phyloP scores from a whole-genome alignment of 495 filamentous ascomycete genomes.

The Glutinoglossum americanum region DNA sequence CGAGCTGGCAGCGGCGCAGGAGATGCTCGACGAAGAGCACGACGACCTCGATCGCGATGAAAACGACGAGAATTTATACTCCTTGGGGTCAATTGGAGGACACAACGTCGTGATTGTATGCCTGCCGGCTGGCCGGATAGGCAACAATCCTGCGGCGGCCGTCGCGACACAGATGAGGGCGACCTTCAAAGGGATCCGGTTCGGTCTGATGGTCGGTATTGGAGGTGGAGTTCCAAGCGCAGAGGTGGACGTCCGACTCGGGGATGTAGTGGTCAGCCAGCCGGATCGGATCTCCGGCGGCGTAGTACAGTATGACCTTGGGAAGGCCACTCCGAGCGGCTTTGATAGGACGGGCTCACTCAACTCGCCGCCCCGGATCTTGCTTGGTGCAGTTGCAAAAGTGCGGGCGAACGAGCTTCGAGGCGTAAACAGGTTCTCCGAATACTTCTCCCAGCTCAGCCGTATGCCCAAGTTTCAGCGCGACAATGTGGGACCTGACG shows the following conservation, averaged over 20 bases:
- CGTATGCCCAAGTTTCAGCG: too few relatives aligned
- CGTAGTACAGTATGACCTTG: not conserved
- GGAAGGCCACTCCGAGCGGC: not conserved
- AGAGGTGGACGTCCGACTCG: not conserved
- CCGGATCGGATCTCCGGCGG: not conserved
- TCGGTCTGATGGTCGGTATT: conserved; percentile 24
- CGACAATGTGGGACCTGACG: too few relatives aligned
- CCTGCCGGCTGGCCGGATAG: conserved; percentile 7
- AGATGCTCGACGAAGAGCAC: conserved; percentile 27
- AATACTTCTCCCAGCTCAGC: too few relatives aligned
- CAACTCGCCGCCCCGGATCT: not conserved
- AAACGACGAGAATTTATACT: conserved; percentile 17
- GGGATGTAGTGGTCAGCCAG: not conserved
- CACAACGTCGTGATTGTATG: conserved; percentile 25
- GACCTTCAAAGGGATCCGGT: conserved; percentile 18
- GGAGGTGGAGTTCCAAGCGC: conserved; percentile 19
- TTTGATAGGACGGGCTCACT: not conserved
- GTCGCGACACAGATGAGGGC: conserved; percentile 17
- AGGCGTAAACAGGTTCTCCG: too few relatives aligned
- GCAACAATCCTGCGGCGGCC: conserved; percentile 11
- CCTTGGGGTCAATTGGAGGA: conserved; percentile 16
- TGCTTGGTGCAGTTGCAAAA: not conserved
- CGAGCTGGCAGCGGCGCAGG: conserved; percentile 23
- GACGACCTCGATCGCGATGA: conserved; percentile 5
- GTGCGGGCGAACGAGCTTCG: not conserved